These are phyloP conservation scores for Leishmania amazonensis DNA, from an alignment of 208 protist species.

Conservation along the genomic window DNA sequence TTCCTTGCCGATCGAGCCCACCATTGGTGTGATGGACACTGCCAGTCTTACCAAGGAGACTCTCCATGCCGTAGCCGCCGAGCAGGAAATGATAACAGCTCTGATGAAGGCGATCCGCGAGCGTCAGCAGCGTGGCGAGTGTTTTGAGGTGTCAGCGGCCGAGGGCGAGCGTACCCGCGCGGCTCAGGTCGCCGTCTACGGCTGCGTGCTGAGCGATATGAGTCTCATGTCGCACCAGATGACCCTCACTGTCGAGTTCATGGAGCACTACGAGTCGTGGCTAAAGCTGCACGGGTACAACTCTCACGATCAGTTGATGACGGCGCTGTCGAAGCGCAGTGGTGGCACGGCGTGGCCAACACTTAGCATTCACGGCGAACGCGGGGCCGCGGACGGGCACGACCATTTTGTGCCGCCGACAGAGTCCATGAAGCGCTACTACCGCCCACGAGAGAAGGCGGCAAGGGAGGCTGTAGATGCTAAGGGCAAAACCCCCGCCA, in stretches of 20 bases:
- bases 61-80: slow-evolving; percentile 46
- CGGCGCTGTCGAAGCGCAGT: slow-evolving; percentile 35
- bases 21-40: slow-evolving; percentile 33
- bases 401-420: slow-evolving; percentile 44
- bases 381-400: slow-evolving; percentile 4
- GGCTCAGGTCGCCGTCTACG: slow-evolving; percentile 75
- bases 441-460: background rate
- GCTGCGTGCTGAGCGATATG: slow-evolving; percentile 80
- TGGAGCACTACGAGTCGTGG: slow-evolving; percentile 76
- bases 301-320: slow-evolving; percentile 57
- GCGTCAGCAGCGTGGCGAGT: slow-evolving; percentile 44
- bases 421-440: slow-evolving; percentile 26
- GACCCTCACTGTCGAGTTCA: slow-evolving; percentile 45
- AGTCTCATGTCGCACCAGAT: slow-evolving; percentile 66
- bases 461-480: background rate
- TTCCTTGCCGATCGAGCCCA: slow-evolving; percentile 7
- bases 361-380: slow-evolving; percentile 16
- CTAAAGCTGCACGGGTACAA: slow-evolving; percentile 59
- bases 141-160: slow-evolving; percentile 44
- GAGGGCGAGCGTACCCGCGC: slow-evolving; percentile 51
- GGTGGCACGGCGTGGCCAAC: slow-evolving; percentile 34
- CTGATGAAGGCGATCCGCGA: slow-evolving; percentile 67
- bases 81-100: slow-evolving; percentile 61
- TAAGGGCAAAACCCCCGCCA: background rate
- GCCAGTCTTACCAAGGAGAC: slow-evolving; percentile 34